A percentile compares a stretch with the other conserved stretches of the same genome.
Conservation (phyloP, 345 rosid genomes). For the Gossypium thurberi region DNA sequence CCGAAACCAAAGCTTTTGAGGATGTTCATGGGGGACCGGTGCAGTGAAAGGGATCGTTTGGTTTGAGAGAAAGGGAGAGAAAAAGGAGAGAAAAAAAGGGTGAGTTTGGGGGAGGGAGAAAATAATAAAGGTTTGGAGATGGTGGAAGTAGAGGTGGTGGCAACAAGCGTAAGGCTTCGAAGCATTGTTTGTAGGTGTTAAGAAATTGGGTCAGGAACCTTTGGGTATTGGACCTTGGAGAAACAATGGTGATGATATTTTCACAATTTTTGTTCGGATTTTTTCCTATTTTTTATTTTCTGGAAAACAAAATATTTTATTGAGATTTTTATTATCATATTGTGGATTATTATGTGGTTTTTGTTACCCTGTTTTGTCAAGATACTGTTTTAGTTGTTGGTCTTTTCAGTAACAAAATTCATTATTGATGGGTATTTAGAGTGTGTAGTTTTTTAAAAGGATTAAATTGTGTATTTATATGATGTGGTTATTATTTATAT, state of each 20-base stretch:
- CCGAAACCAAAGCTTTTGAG: slow-evolving; percentile 86
- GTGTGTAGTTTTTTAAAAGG: too few relatives aligned
- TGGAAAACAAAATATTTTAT: background rate
- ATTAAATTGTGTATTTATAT: too few relatives aligned
- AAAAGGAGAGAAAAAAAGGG: slow-evolving; percentile 2
- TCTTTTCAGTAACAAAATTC: background rate
- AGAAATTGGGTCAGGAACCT: too few relatives aligned
- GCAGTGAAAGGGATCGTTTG: slow-evolving; percentile 18
- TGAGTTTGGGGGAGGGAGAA: background rate
- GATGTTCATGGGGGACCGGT: slow-evolving; percentile 61
- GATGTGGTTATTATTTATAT: too few relatives aligned
- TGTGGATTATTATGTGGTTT: background rate
- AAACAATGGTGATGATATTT: background rate
- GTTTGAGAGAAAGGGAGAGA: slow-evolving; percentile 18
- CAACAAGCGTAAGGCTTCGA: background rate
- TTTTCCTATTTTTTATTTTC: background rate
- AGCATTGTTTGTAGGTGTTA: background rate
- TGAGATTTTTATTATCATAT: background rate
- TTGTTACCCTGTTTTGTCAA: background rate
- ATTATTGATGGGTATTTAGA: too few relatives aligned
- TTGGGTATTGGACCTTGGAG: background rate
- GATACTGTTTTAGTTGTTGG: too few relatives aligned
- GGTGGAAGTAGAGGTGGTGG: slow-evolving; percentile 5
- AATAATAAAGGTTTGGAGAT: slow-evolving; percentile 10
- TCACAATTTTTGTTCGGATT: background rate